Conservation (phyloP, 208 protist genomes). For the Leptomonas pyrrhocoris region DNA sequence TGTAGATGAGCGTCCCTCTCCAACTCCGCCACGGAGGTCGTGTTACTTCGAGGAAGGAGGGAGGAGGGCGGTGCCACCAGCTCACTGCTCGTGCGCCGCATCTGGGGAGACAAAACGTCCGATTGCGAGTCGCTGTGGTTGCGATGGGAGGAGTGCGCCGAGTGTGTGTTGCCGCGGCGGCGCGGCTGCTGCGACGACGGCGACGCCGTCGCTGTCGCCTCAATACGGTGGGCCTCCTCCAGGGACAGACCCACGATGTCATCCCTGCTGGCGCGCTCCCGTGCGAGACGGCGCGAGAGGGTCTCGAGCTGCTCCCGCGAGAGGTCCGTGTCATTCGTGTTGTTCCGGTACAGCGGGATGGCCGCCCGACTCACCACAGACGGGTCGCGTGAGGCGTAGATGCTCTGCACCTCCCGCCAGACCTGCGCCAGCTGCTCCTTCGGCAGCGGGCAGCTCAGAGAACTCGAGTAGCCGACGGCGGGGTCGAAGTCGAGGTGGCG, state of each 20-base stretch:
- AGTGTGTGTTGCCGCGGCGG: constrained; percentile 7
- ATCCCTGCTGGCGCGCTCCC: constrained; percentile 37
- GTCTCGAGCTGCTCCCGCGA: constrained; percentile 31
- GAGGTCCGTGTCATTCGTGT: constrained; percentile 38
- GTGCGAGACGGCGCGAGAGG: constrained; percentile 36
- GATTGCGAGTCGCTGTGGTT: constrained; percentile 11
- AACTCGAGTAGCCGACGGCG: constrained; percentile 30
- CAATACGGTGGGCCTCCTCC: constrained; percentile 37
- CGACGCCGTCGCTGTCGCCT: constrained; percentile 2
- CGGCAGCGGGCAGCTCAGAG: constrained; percentile 59
- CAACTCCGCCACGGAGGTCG: not conserved
- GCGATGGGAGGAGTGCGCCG: not conserved
- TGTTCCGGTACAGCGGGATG: constrained; percentile 54
- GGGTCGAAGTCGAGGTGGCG: constrained; percentile 48
- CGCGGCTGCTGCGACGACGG: not conserved
- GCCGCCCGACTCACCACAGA: constrained; percentile 32
- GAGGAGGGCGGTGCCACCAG: not conserved
- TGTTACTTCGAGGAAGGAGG: constrained; percentile 1
- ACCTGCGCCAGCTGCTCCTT: constrained; percentile 66
- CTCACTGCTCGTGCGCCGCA: not conserved
- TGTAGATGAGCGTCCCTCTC: not conserved
- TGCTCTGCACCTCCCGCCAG: constrained; percentile 55
- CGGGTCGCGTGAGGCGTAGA: constrained; percentile 37
- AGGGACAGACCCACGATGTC: constrained; percentile 60
- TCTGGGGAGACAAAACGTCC: not conserved